These are phyloP conservation scores for Alternaria gaisen DNA, from an alignment of 2,329 filamentous ascomycete genomes.

Conservation along the genomic window DNA sequence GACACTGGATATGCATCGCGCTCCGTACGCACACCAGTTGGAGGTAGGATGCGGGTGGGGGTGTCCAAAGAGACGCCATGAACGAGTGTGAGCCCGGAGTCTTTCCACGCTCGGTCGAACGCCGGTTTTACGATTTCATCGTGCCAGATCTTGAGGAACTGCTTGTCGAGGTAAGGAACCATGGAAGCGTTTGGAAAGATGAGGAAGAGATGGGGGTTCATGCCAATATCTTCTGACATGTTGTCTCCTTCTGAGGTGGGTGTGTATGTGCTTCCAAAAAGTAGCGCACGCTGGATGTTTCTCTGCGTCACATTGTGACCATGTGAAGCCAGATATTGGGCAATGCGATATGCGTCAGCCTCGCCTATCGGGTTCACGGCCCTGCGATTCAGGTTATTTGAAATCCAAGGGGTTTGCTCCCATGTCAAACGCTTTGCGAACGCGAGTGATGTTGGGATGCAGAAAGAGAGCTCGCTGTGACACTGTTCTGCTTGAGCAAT, in stretches of 20 bases:
- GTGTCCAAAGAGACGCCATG: not conserved
- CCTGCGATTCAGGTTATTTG: not conserved
- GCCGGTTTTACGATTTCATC: constrained; percentile 30
- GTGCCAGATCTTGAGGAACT: constrained; percentile 32
- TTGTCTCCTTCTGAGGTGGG: not conserved
- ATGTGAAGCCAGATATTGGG: not conserved
- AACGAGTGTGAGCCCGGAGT: constrained; percentile 11
- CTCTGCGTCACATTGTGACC: not conserved
- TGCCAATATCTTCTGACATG: not conserved
- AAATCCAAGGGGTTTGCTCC: constrained; percentile 33
- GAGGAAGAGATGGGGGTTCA: constrained; percentile 23
- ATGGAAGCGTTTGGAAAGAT: constrained; percentile 26
- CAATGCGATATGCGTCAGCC: constrained; percentile 17
- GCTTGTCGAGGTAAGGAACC: not conserved
- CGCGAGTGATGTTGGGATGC: constrained; percentile 25
- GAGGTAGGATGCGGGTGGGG: constrained; percentile 1
- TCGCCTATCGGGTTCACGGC: constrained; percentile 13
- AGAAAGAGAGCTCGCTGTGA: constrained; percentile 25
- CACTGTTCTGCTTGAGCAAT: constrained; percentile 1
- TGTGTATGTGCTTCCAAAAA: constrained; percentile 20
- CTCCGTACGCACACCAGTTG: not conserved
- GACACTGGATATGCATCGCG: constrained; percentile 11
- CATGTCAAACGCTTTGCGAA: constrained; percentile 32
- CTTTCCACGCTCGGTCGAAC: constrained; percentile 29
- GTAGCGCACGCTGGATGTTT: constrained; percentile 13